Base-by-base conservation (phyloP, 2,329 filamentous ascomycete species). In the Elsinoe australis region DNA sequence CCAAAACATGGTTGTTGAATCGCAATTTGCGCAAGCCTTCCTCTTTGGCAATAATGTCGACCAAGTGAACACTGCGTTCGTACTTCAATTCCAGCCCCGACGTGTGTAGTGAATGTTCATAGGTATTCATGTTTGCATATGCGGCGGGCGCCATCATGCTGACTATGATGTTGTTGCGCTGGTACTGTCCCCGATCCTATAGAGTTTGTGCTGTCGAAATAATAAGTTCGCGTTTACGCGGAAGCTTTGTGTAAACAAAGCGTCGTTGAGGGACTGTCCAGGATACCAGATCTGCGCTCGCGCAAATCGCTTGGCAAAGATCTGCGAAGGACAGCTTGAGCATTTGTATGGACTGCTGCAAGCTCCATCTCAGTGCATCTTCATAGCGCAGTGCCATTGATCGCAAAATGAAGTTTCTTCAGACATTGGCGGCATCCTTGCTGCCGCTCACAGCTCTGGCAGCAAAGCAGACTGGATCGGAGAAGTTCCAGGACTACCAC, bases 401-500 rank as follows among this genome's bases (percentile, higher is more conserved):
- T 18, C n/a, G 12, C 39, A 80, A 67, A 57, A 90, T 90, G 85
- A 82, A 78, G 69, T 71, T 83, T 60, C 69, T 85, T 50, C 72
- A 76, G 57, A 65, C 79, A 52, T 67, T 88, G 58, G 69, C 84
- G 55, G 76, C 81, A 33, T 56, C 57, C 7, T 69, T 78, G 51
- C 71, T 86, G 55, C 72, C 80, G 31, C 70, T 79, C 48, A 72
- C 76, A 50, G 73, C 74, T 49, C 64, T 82, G 32, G 79, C 77
- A 39, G 77, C 83, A 47, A 84, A 83, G 62, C 80, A 84, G 64
- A 70, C 80, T 41, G 35, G 59, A 0, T 28, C 52, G 29, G 79
- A 86, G 64, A 80, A 78, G 60, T 95, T 90, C 71, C 64, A 76
- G 54, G 74, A 79, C 51, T 90, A 81, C 69, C 80, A 83, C 62